These are phyloP conservation scores for Starmerella bombicola DNA, from an alignment of 805 yeast species.

Conservation along the genomic window DNA sequence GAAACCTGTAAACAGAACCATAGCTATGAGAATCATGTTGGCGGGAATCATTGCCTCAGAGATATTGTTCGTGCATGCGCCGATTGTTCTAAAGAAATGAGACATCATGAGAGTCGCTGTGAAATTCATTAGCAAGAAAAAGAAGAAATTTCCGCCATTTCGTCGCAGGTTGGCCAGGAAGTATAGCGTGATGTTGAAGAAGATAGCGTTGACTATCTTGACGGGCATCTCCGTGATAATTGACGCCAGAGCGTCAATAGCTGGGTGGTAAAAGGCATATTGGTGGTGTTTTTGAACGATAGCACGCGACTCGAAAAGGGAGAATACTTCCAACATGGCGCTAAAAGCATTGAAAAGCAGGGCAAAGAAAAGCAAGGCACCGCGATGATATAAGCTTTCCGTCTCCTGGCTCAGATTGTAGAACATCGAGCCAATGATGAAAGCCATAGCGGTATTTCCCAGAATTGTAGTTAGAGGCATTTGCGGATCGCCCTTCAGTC, in stretches of 20 bases:
- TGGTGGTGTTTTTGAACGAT: conserved; percentile 59
- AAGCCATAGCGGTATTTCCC: conserved; percentile 45
- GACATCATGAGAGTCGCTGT: conserved; percentile 38
- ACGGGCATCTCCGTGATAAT: conserved; percentile 52
- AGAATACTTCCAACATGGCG: conserved; percentile 43
- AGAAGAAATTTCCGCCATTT: conserved; percentile 44
- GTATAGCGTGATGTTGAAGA: conserved; percentile 40
- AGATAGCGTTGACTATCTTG: conserved; percentile 37
- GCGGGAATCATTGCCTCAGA: conserved; percentile 51
- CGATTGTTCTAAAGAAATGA: conserved; percentile 42
- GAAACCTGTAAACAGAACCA: conserved; percentile 49
- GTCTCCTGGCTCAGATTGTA: conserved; percentile 41
- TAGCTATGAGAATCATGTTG: conserved; percentile 40
- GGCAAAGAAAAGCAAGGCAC: conserved; percentile 50
- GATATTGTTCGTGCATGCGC: conserved; percentile 38
- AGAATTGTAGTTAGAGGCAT: conserved; percentile 36
- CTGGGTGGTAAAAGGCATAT: conserved; percentile 60
- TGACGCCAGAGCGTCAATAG: conserved; percentile 58
- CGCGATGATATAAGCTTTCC: conserved; percentile 48
- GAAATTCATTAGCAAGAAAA: conserved; percentile 36
- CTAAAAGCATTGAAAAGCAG: conserved; percentile 50
- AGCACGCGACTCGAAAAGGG: conserved; percentile 40
- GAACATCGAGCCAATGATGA: conserved; percentile 52
- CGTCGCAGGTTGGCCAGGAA: conserved; percentile 44
- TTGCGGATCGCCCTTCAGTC: conserved; percentile 45